phyloP scores from a whole-genome alignment of 148 eudicot species.

The Rhododendron henanense region DNA sequence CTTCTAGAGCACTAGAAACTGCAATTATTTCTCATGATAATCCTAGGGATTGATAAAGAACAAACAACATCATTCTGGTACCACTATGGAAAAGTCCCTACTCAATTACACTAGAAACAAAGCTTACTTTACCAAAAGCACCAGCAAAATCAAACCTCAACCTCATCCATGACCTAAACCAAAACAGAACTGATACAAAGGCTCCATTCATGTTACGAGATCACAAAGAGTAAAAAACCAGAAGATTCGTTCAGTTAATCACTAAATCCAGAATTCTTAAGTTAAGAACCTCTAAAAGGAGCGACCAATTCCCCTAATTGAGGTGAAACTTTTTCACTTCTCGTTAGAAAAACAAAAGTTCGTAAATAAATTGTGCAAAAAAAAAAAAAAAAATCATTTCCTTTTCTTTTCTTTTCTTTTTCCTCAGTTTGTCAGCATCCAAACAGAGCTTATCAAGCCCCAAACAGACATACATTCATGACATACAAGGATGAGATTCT shows the following conservation, averaged over 20 bases:
- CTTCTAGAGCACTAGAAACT: constrained; percentile 14
- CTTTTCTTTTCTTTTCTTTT: not conserved
- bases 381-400: not conserved
- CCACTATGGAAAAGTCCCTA: constrained; percentile 20
- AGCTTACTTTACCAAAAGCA: constrained; percentile 25
- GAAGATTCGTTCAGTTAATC: not conserved
- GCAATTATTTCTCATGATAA: constrained; percentile 20
- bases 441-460: not conserved
- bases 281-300: constrained; percentile 1
- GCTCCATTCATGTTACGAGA: not conserved
- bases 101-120: constrained; percentile 13
- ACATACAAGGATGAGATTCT: not conserved
- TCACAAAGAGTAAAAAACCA: not conserved
- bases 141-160: constrained; percentile 6
- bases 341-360: not conserved
- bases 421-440: not conserved
- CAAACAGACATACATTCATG: constrained; percentile 2
- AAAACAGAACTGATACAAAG: not conserved
- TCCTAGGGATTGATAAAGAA: constrained; percentile 9
- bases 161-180: not conserved
- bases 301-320: not conserved
- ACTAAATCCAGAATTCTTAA: not conserved
- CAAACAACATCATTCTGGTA: constrained; percentile 23
- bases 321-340: not conserved
- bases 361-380: not conserved